phyloP scores from a whole-genome alignment of 1,139 yeast species.

The Zygosaccharomyces pseudobailii region DNA sequence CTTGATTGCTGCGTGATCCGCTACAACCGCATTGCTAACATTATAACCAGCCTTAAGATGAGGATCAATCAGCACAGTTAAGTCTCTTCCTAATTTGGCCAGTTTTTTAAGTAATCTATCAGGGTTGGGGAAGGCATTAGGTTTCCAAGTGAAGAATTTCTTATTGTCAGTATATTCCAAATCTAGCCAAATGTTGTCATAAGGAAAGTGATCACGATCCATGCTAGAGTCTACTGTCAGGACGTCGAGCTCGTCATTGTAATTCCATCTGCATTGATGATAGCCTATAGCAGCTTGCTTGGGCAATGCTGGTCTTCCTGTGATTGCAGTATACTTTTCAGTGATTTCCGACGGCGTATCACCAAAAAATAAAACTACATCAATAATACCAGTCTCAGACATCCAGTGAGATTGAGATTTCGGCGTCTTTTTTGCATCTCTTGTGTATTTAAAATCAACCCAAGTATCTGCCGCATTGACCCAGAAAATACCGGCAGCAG shows the following conservation, averaged over 20 bases:
- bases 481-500: constrained; percentile 83
- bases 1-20: constrained; percentile 40
- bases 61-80: constrained; percentile 87
- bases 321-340: constrained; percentile 59
- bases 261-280: constrained; percentile 98
- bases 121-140: constrained; percentile 70
- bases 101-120: constrained; percentile 57
- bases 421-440: constrained; percentile 21
- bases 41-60: constrained; percentile 72
- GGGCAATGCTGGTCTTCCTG: constrained; percentile 77
- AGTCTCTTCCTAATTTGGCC: constrained; percentile 68
- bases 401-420: constrained; percentile 74
- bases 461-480: constrained; percentile 90
- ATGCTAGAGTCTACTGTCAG: constrained; percentile 61
- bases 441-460: constrained; percentile 56
- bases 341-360: constrained; percentile 57
- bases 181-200: constrained; percentile 93
- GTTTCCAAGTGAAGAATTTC: constrained; percentile 89
- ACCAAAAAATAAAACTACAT: constrained; percentile 65
- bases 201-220: constrained; percentile 74
- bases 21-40: constrained; percentile 51
- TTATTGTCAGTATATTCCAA: constrained; percentile 83
- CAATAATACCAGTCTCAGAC: constrained; percentile 82
- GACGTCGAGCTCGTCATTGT: constrained; percentile 78
- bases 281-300: constrained; percentile 78